These are phyloP conservation scores for Ensete glaucum DNA, from an alignment of 176 grass and related monocot species.

Conservation along the genomic window DNA sequence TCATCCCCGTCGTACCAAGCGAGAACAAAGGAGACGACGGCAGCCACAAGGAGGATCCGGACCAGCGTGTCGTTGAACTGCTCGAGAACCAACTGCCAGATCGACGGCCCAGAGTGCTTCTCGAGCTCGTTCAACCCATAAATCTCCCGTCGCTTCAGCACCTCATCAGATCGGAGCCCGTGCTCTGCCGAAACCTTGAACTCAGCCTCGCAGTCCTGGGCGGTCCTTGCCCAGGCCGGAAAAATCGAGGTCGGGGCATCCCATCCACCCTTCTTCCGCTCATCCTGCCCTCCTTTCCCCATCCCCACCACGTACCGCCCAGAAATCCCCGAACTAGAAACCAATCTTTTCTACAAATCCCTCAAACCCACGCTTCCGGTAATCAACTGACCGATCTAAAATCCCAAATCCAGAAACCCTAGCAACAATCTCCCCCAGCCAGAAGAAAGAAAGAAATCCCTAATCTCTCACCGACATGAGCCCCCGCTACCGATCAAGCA, in stretches of 20 bases:
- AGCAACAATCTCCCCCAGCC: not conserved
- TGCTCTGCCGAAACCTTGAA: not conserved
- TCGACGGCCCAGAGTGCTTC: constrained; percentile 70
- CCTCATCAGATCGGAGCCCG: constrained; percentile 40
- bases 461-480: not conserved
- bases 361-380: not conserved
- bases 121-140: constrained; percentile 69
- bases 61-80: constrained; percentile 96
- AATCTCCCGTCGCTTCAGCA: constrained; percentile 20
- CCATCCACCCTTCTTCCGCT: not conserved
- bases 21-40: constrained; percentile 79
- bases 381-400: not conserved
- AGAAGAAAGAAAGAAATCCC: not conserved
- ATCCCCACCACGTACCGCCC: not conserved
- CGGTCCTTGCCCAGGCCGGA: constrained; percentile 68
- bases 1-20: constrained; percentile 57
- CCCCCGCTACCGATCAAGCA: not conserved
- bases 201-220: constrained; percentile 42
- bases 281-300: constrained; percentile 17
- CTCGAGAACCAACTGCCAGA: constrained; percentile 46
- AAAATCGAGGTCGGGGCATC: constrained; percentile 15
- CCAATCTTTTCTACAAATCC: not conserved
- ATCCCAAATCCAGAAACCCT: not conserved
- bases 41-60: constrained; percentile 69
- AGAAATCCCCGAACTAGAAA: not conserved